Evolutionary conservation across 768 basidiomycete genomes (phyloP).

Genomic region (Kwoniella bestiolae): DNA sequence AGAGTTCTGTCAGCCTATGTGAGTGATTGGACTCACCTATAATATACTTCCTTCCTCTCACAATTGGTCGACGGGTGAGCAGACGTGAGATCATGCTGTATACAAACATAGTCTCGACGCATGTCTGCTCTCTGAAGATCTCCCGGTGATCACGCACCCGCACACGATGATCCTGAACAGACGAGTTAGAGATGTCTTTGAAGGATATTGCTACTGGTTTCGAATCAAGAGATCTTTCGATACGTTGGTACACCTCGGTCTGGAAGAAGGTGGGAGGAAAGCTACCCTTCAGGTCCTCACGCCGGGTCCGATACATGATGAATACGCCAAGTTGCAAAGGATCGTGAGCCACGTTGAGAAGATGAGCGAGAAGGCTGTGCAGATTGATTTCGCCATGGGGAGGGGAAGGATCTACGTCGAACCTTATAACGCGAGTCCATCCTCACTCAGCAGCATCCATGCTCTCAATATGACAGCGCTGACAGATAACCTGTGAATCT

Average conservation of each 20-base stretch:
- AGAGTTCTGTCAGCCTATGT: not conserved
- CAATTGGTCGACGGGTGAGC: too few relatives aligned
- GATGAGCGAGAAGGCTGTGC: not conserved
- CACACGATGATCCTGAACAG: not conserved
- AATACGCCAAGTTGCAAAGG: not conserved
- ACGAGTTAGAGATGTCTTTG: not conserved
- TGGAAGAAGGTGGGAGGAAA: not conserved
- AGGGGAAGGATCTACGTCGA: not conserved
- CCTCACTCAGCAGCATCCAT: too few relatives aligned
- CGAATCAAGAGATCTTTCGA: not conserved
- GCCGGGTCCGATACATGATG: not conserved
- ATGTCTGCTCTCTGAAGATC: not conserved
- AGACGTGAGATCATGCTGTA: not conserved
- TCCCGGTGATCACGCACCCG: not conserved
- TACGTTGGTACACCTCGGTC: not conserved
- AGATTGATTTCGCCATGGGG: not conserved
- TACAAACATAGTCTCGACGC: not conserved
- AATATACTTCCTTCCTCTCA: not conserved
- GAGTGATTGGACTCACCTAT: not conserved
- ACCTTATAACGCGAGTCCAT: not conserved
- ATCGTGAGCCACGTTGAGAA: not conserved
- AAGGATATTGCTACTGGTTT: not conserved
- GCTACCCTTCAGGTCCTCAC: not conserved
- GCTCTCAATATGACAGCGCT: too few relatives aligned
- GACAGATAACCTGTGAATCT: too few relatives aligned